Evolutionary conservation across 202 grass and related monocot species (phyloP), one percentile per base, ranked within the genome.

Genomic region (Miscanthus sacchariflorus): DNA sequence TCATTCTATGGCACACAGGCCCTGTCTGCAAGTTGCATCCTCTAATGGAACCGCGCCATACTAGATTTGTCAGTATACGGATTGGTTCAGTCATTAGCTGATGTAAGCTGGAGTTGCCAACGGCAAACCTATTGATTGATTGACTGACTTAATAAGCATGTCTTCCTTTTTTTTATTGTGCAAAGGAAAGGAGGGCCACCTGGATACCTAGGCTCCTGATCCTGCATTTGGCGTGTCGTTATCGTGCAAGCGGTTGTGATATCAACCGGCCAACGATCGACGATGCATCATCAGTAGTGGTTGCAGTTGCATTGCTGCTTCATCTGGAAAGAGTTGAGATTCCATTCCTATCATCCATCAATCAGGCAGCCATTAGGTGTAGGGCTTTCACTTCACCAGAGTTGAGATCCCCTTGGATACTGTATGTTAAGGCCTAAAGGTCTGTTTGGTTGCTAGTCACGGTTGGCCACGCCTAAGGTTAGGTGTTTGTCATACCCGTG

Each of bases 261-360:
- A 49, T 71, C 45, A 61, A 71, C 80, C n/a, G 15, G 24, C 54
- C 11, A 79, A 86, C 84, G 30, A 23, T n/a, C 12, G 21, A 56
- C 6, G 54, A 58, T 44, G 65, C 5, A 25, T 21, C 17, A 7
- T 15, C 42, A 21, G 14, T 1, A 17, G 8, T 24, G 9, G 3
- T 63, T 63, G 59, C 59, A 63, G 2, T 19, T 24, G 21, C 24
- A 28, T 61, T 77, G 64, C 19, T 71, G 70, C 79, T 70, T 70
- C 78, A 68, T 69, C 79, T 2, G 78, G 78, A 54, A 76, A 76
- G 33, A 71, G 54, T 76, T 9, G n/a, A 39, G 33, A 49, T 76
- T 76, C 49, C 79, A 56, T 35, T 71, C 33, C 18, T 1, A 21
- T 11, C 39, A 30, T 46, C 68, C 77, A 81, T 81, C 85, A 42